A percentile compares a stretch with the other conserved stretches of the same genome.
Evolutionary conservation across 2,329 filamentous ascomycete species (phyloP).

Genomic region (Alternaria atra): DNA sequence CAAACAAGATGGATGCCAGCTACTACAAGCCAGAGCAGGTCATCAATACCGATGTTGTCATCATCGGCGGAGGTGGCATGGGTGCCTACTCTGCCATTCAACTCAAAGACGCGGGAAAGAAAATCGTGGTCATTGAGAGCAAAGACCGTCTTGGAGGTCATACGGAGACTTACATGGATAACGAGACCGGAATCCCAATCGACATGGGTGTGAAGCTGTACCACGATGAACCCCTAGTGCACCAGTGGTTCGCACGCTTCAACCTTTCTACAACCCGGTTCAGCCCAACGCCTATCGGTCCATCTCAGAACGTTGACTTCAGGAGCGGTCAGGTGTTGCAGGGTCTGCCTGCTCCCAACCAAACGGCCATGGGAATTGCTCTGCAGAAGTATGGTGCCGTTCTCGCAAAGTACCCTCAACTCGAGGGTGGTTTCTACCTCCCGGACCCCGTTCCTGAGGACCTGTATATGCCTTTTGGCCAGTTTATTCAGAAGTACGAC

Average conservation of each 20-base stretch:
- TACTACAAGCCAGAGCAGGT: slow-evolving; percentile 1
- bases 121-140: slow-evolving; percentile 53
- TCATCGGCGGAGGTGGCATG: slow-evolving; percentile 55
- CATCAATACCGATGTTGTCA: slow-evolving; percentile 35
- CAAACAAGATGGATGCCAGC: slow-evolving; percentile 5
- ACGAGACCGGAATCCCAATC: slow-evolving; percentile 35
- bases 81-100: slow-evolving; percentile 55
- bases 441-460: slow-evolving; percentile 58
- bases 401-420: slow-evolving; percentile 25
- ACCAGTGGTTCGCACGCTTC: slow-evolving; percentile 24
- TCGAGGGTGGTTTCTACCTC: slow-evolving; percentile 55
- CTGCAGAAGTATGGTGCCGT: slow-evolving; percentile 37
- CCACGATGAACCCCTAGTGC: slow-evolving; percentile 52
- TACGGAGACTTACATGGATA: slow-evolving; percentile 58
- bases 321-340: slow-evolving; percentile 27
- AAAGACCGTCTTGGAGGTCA: slow-evolving; percentile 57
- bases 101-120: slow-evolving; percentile 51
- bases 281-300: not conserved
- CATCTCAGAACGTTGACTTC: slow-evolving; percentile 43
- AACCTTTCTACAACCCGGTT: slow-evolving; percentile 7
- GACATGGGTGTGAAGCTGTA: slow-evolving; percentile 52
- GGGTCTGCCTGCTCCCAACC: slow-evolving; percentile 13
- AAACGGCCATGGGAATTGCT: slow-evolving; percentile 18
- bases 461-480: slow-evolving; percentile 59
- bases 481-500: slow-evolving; percentile 60